Percentiles rank a stretch among this genome's conserved stretches.
phyloP scores from a whole-genome alignment of 225 moss, liverwort and hornwort species.

The Takakia lepidozioides region DNA sequence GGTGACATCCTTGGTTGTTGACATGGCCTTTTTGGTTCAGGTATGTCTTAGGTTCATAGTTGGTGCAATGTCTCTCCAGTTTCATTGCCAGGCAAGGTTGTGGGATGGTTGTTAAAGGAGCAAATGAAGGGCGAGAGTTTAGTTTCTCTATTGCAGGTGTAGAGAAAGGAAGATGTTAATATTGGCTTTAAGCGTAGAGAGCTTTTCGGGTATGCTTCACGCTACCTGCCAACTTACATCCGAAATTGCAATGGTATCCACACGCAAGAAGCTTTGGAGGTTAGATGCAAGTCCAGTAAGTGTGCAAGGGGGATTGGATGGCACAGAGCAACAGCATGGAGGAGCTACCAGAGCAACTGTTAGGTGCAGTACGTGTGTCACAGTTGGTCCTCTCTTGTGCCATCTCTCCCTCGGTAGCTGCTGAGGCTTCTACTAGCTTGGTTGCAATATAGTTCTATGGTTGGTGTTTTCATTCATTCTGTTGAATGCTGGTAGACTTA shows the following conservation, averaged over 20 bases:
- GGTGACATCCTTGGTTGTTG: constrained; percentile 82
- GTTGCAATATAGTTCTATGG: background rate
- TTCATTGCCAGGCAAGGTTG: no score
- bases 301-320: background rate
- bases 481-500: constrained; percentile 5
- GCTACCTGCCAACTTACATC: no score
- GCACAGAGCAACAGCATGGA: constrained; percentile 68
- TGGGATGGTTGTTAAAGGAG: no score
- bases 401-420: constrained; percentile 22
- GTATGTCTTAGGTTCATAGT: constrained; percentile 19
- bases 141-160: background rate
- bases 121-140: no score
- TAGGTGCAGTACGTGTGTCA: constrained; percentile 79
- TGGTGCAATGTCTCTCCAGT: no score
- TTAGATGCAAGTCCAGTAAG: no score
- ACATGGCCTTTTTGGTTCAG: constrained; percentile 95
- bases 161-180: background rate
- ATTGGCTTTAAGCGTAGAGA: background rate
- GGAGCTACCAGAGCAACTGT: constrained; percentile 76
- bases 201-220: no score
- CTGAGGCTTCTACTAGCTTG: constrained; percentile 8
- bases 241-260: no score
- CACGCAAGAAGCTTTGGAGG: no score
- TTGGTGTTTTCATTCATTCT: background rate
- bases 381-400: constrained; percentile 66